phyloP scores from a whole-genome alignment of 2,329 filamentous ascomycete genomes.

The Amylocarpus encephaloides region DNA sequence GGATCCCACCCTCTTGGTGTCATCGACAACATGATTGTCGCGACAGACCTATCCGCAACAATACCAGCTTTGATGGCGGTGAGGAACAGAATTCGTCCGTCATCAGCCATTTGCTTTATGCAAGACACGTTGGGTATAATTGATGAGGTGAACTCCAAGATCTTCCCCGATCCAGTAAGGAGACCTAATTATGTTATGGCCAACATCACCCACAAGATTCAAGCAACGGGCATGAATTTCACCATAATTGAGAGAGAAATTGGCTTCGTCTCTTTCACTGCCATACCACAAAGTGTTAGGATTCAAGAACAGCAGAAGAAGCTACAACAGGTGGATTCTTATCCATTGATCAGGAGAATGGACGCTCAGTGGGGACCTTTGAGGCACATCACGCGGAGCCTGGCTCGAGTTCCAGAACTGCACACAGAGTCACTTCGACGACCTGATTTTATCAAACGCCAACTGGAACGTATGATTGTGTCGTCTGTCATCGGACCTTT shows the following conservation, averaged over 20 bases:
- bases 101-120: conserved; percentile 68
- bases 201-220: conserved; percentile 34
- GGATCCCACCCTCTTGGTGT: conserved; percentile 7
- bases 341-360: conserved; percentile 16
- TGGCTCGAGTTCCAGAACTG: conserved; percentile 58
- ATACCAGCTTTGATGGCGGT: conserved; percentile 52
- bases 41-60: conserved; percentile 55
- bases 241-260: conserved; percentile 35
- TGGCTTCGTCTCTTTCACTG: conserved; percentile 34
- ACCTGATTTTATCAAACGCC: conserved; percentile 59
- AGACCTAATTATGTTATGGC: conserved; percentile 66
- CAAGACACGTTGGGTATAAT: conserved; percentile 78
- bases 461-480: conserved; percentile 73
- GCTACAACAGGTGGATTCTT: not conserved
- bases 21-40: conserved; percentile 68
- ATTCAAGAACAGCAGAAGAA: not conserved
- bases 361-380: conserved; percentile 37
- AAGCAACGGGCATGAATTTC: conserved; percentile 34
- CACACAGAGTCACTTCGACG: conserved; percentile 52
- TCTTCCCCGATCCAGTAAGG: conserved; percentile 60
- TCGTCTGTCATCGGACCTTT: conserved; percentile 74
- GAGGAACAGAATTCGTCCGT: conserved; percentile 57
- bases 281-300: conserved; percentile 10
- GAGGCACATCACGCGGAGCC: conserved; percentile 54
- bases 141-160: conserved; percentile 64